A percentile compares a stretch with the other conserved stretches of the same genome.
These are phyloP conservation scores for Calocybe gangraenosa DNA, from an alignment of 768 basidiomycete genomes.

Conservation along the genomic window DNA sequence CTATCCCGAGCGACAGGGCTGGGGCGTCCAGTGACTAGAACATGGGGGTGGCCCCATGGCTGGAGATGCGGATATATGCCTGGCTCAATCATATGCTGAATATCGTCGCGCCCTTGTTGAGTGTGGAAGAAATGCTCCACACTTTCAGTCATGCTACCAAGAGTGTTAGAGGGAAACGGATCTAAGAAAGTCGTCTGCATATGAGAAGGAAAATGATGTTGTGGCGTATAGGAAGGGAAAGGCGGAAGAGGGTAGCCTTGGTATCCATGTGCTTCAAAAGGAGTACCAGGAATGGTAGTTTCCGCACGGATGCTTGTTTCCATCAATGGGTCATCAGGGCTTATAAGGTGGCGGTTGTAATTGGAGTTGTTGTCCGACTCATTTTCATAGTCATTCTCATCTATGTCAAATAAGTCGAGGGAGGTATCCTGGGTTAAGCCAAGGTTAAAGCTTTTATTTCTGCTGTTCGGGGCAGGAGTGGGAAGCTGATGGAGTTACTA, in stretches of 20 bases:
- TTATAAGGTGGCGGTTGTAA: constrained; percentile 27
- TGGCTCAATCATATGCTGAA: constrained; percentile 9
- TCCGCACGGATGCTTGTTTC: constrained; percentile 23
- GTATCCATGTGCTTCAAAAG: constrained; percentile 30
- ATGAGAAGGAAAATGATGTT: constrained; percentile 20
- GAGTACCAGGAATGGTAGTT: constrained; percentile 17
- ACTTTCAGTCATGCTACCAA: constrained; percentile 35
- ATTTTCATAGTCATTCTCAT: constrained; percentile 67
- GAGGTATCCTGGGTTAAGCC: constrained; percentile 38
- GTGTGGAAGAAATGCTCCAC: constrained; percentile 41
- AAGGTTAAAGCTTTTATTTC: constrained; percentile 25
- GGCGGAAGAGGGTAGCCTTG: constrained; percentile 24
- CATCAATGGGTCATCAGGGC: constrained; percentile 32
- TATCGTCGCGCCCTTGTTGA: constrained; percentile 22
- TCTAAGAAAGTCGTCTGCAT: constrained; percentile 29
- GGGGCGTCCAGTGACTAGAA: neutral
- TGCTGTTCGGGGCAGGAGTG: constrained; percentile 26
- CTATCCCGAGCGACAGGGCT: constrained; percentile 1
- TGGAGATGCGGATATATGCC: constrained; percentile 9
- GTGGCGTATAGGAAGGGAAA: constrained; percentile 21
- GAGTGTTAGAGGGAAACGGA: constrained; percentile 33
- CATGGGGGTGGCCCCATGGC: constrained; percentile 2
- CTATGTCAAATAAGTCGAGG: constrained; percentile 67
- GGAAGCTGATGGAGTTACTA: constrained; percentile 23
- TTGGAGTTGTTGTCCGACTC: constrained; percentile 50